Evolutionary conservation across 176 grass and related monocot genomes (phyloP).

Genomic region (Oryza coarctata): DNA sequence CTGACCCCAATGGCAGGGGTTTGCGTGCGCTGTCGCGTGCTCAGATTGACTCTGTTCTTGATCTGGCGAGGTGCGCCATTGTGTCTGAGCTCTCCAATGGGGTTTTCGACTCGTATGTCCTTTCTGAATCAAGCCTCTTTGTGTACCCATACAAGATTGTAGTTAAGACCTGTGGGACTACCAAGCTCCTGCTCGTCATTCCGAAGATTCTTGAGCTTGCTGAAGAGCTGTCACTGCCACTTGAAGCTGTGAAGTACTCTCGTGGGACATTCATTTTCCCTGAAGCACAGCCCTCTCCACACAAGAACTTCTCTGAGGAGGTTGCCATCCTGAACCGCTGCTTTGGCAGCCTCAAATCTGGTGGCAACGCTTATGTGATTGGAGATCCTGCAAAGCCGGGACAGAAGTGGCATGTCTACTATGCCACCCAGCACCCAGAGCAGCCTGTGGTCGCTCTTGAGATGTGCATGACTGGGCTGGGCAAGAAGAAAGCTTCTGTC

Average conservation of each 20-base stretch:
- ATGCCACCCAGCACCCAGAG: conserved; percentile 41
- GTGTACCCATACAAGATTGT: conserved; percentile 61
- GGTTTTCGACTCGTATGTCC: conserved; percentile 53
- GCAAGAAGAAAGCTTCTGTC: conserved; percentile 41
- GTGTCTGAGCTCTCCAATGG: conserved; percentile 55
- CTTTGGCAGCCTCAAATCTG: conserved; percentile 43
- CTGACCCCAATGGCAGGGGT: conserved; percentile 54
- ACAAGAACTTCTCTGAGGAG: conserved; percentile 54
- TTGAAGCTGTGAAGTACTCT: conserved; percentile 55
- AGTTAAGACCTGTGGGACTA: conserved; percentile 72
- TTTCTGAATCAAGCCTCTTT: conserved; percentile 65
- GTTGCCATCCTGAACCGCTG: conserved; percentile 41
- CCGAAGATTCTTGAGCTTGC: conserved; percentile 58
- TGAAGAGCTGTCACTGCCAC: conserved; percentile 24
- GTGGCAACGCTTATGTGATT: conserved; percentile 50
- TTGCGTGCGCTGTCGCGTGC: conserved; percentile 43
- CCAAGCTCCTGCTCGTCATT: conserved; percentile 50
- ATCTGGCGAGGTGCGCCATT: conserved; percentile 58
- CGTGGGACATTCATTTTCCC: conserved; percentile 57
- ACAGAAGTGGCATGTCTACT: conserved; percentile 54
- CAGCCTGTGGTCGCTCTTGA: conserved; percentile 43
- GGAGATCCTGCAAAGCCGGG: conserved; percentile 43
- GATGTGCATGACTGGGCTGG: conserved; percentile 58
- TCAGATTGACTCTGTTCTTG: conserved; percentile 60
- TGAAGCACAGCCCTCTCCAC: conserved; percentile 51